Base-by-base conservation (phyloP, 768 basidiomycete species). In the Solioccasus polychromus region DNA sequence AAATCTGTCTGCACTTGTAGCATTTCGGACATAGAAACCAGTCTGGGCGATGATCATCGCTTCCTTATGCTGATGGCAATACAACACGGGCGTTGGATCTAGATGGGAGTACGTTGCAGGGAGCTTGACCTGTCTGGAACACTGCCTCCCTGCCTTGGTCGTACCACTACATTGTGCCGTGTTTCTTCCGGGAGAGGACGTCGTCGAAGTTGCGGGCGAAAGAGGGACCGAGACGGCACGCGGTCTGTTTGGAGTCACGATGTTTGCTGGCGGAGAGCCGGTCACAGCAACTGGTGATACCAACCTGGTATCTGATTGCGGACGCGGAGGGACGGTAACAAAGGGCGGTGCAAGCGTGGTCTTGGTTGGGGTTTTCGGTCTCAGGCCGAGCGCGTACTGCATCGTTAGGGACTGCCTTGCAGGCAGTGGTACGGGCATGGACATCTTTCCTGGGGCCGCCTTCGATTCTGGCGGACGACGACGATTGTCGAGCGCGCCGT, bases 61-160 rank as follows among this genome's bases (percentile, higher is more conserved):
- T 48, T 79, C 77, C 18, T 66, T 66, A 53, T 91, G 89, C 57
- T 86, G 80, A 60, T 71, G 70, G 53, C 86, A 89, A 61, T 81
- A 88, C 15, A 74, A 53, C 17, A 44, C 63, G 8, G 63, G 64
- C 4, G 34, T 54, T 3, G 64, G 66, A 19, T 66, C 57, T 19
- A 66, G 38, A 47, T 19, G 34, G 12, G 48, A 43, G 48, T 64
- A 59, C 8, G 52, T 57, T 30, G 52, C 50, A 19, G 70, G 68
- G 11, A 69, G 54, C 53, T 80, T 84, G 29, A 88, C 75, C 48
- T 66, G 70, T 44, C 85, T 77, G 30, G 68, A 72, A 54, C 89
- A 92, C 28, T 66, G 78, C 52, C 75, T 77, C 9, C 79, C 83
- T 12, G 76, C 68, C 58, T 79, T 80, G n/a, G 85, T 90, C 29